Base-by-base conservation (phyloP, 1,284 basidiomycete species). In the Ustilago xerochloae region DNA sequence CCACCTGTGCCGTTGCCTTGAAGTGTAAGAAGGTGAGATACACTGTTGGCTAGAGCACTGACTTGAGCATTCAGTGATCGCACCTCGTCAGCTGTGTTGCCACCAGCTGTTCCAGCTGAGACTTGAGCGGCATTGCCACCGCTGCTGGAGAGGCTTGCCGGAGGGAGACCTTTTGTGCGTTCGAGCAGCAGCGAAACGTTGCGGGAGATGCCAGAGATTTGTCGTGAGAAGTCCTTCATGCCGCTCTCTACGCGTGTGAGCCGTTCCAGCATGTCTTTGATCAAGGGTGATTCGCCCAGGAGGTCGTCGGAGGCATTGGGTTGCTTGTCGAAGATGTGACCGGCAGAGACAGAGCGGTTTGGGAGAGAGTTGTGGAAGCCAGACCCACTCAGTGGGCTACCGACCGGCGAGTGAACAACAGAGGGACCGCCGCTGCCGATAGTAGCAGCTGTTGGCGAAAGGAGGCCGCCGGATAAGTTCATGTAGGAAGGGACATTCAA, bases 111-210 rank as follows among this genome's bases (percentile, higher is more conserved):
- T 9, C 29, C 59, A n/a, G 57, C 41, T 3, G 39, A 16, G 15
- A 2, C 28, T n/a, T 63, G 43, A 5, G 57, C 30, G 13, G 61
- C 35, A n/a, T 47, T 39, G 26, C 50, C 59, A 26, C 63, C 51
- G 38, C 58, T 65, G 24, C 47, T 59, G 22, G 61, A 64, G 18
- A 75, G 72, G 46, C 64, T 71, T 8, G 55, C 32, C 1, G 60
- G 66, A 6, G 66, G 61, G 4, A 74, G 57, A 24, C 41, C 58
- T 48, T 68, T 66, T 47, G 75, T 80, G 36, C 90, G 88, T 65
- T 93, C 91, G 38, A 93, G 86, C 54, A 93, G 87, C 13, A 92
- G 80, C 80, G 90, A 89, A 56, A 93, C 88, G 85, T 93, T 93
- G 79, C 89, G 89, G 66, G 90, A 88, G 47, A 94, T 87, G 78